Evolutionary conservation across 2,329 filamentous ascomycete genomes (phyloP), one percentile per base, ranked within the genome.

Genomic region (Pezicula carpinea): DNA sequence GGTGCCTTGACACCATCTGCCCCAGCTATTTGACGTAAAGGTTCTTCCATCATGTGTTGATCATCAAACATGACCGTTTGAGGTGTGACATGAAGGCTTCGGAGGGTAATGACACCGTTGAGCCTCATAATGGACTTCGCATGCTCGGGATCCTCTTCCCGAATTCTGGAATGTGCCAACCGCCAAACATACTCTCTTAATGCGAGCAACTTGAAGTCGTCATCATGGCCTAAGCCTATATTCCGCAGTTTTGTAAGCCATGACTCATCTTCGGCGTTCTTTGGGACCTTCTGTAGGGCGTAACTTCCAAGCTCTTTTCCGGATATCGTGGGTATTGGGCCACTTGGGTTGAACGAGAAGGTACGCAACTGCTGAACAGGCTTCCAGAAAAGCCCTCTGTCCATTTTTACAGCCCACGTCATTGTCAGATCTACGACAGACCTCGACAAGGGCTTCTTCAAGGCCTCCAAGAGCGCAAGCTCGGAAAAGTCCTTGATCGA

Each of bases 51-150:
- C 7, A 80, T 71, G 34, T 75, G 76, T 33, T 81, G 79, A 46
- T 91, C 89, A 55, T 96, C 90, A 59, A 97, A 97, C 61, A 97
- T 86, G 1, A 99, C 85, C 0, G 89, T 97, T 61, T 96, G 89
- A 3, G 88, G 86, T 2, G 83, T 87, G 26, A 96, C 82, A 11
- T 83, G 82, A 43, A 95, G 71, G 34, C 82, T 83, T 53, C 87
- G 85, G 19, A 97, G 69, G 1, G 83, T 76, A 6, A 97, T 77
- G 11, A 96, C 80, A 43, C 79, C 79, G 55, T 86, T 87, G 51
- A 87, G 74, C n/a, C 17, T 11, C 75, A 68, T 3, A 65, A 59
- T 3, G 38, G 53, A 56, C 43, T 52, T 53, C 13, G 33, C 26
- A 22, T 39, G 67, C 61, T 13, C 51, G 47, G 46, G 34, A n/a